A percentile compares a stretch with the other conserved stretches of the same genome.
Conservation (phyloP, 805 yeast genomes). For the Metschnikowia drakensbergensis region DNA sequence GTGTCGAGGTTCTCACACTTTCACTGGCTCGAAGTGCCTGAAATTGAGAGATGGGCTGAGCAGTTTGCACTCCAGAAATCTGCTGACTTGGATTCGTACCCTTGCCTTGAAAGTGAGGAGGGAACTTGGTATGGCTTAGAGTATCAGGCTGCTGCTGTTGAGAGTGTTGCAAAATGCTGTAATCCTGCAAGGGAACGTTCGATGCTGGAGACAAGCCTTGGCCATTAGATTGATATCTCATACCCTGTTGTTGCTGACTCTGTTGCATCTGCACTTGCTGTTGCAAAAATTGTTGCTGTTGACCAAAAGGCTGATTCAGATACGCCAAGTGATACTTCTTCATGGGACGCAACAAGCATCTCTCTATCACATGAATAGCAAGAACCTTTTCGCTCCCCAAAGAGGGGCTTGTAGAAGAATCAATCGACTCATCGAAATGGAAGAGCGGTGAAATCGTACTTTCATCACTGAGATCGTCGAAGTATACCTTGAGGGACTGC, state of each 20-base stretch:
- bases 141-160: constrained; percentile 1
- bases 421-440: constrained; percentile 38
- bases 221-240: not conserved
- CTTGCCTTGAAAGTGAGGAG: constrained; percentile 6
- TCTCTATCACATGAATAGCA: constrained; percentile 41
- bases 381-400: constrained; percentile 34
- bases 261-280: constrained; percentile 32
- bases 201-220: not conserved
- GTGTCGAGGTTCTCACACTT: constrained; percentile 45
- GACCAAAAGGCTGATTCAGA: constrained; percentile 40
- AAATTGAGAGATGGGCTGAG: constrained; percentile 20
- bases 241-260: constrained; percentile 12
- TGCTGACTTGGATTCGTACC: not conserved
- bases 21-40: constrained; percentile 30
- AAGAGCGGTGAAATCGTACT: constrained; percentile 43
- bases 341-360: constrained; percentile 37
- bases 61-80: constrained; percentile 6
- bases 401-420: constrained; percentile 25
- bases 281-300: constrained; percentile 22
- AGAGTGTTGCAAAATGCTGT: not conserved
- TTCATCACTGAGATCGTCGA: constrained; percentile 26
- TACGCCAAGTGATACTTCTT: constrained; percentile 45
- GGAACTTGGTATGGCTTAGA: not conserved
- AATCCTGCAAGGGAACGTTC: not conserved
- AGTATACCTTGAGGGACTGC: constrained; percentile 39